A percentile compares a stretch with the other conserved stretches of the same genome.
Evolutionary conservation across 1,284 basidiomycete genomes (phyloP).

Genomic region (Leccinum solheimii): DNA sequence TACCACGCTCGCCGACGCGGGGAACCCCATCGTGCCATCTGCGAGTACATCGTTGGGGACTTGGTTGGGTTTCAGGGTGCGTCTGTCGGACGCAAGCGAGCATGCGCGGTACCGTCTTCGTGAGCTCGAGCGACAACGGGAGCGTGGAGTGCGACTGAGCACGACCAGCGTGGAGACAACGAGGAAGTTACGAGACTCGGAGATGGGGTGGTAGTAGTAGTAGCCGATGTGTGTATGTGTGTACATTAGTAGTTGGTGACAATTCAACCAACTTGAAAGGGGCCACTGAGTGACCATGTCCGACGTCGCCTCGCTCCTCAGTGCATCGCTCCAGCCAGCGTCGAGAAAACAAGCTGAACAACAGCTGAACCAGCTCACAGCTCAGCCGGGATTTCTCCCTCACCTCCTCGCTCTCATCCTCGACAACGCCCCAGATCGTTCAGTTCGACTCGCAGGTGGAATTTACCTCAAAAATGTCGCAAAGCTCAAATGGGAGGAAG

Average conservation of each 20-base stretch:
- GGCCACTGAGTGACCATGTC: constrained; percentile 46
- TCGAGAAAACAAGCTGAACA: constrained; percentile 82
- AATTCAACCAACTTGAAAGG: constrained; percentile 12
- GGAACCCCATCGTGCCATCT: background rate
- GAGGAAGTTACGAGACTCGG: constrained; percentile 22
- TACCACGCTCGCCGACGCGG: constrained; percentile 11
- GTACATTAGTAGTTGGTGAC: constrained; percentile 5
- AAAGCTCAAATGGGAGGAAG: constrained; percentile 85
- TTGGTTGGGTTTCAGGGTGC: constrained; percentile 13
- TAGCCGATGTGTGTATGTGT: constrained; percentile 23
- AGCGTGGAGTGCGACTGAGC: background rate
- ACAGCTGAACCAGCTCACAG: constrained; percentile 63
- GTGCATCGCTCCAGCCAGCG: constrained; percentile 71
- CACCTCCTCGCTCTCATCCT: constrained; percentile 75
- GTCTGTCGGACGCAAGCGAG: constrained; percentile 26
- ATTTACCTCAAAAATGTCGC: constrained; percentile 90
- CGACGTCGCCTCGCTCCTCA: constrained; percentile 64
- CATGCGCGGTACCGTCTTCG: constrained; percentile 25
- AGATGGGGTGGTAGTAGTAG: constrained; percentile 19
- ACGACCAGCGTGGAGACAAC: background rate
- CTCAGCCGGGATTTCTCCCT: constrained; percentile 77
- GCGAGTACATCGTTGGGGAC: constrained; percentile 11
- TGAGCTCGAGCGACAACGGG: constrained; percentile 15
- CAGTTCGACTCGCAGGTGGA: constrained; percentile 77
- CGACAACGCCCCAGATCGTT: constrained; percentile 62